phyloP scores from a whole-genome alignment of 2,329 filamentous ascomycete species.

The Colletotrichum truncatum region DNA sequence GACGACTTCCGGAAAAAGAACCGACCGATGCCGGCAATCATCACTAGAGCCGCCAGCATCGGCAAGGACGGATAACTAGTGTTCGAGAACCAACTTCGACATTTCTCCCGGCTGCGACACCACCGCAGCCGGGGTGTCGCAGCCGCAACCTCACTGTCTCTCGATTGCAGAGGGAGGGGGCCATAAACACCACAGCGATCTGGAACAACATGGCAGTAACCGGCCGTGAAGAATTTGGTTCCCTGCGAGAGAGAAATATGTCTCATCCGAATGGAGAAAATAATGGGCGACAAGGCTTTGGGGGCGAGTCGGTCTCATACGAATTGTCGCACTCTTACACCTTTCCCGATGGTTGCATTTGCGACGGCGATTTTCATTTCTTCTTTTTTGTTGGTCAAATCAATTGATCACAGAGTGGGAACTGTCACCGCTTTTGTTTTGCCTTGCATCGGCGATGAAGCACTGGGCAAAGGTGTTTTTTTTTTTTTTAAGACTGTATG shows the following conservation, averaged over 20 bases:
- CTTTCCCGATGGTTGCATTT: slow-evolving; percentile 16
- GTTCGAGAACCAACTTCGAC: background rate
- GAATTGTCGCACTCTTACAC: slow-evolving; percentile 13
- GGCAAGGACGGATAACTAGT: background rate
- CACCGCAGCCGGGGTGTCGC: background rate
- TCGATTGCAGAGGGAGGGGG: background rate
- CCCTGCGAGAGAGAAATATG: slow-evolving; percentile 11
- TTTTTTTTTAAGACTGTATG: background rate
- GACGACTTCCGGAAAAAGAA: background rate
- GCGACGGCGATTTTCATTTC: background rate
- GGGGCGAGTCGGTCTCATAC: background rate
- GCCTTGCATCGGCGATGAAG: slow-evolving; percentile 19
- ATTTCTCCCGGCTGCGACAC: background rate
- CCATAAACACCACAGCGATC: background rate
- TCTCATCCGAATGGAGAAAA: slow-evolving; percentile 6
- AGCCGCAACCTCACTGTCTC: background rate
- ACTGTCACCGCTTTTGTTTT: slow-evolving; percentile 3
- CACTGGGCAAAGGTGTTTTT: background rate
- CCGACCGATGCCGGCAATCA: slow-evolving; percentile 14
- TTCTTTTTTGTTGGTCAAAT: background rate
- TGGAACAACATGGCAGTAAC: background rate
- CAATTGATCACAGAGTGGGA: background rate
- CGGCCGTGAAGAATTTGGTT: slow-evolving; percentile 16
- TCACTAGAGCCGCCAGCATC: background rate
- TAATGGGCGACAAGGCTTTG: background rate